Evolutionary conservation across 495 filamentous ascomycete species (phyloP).

Genomic region (Astrothelium subdiscretum): DNA sequence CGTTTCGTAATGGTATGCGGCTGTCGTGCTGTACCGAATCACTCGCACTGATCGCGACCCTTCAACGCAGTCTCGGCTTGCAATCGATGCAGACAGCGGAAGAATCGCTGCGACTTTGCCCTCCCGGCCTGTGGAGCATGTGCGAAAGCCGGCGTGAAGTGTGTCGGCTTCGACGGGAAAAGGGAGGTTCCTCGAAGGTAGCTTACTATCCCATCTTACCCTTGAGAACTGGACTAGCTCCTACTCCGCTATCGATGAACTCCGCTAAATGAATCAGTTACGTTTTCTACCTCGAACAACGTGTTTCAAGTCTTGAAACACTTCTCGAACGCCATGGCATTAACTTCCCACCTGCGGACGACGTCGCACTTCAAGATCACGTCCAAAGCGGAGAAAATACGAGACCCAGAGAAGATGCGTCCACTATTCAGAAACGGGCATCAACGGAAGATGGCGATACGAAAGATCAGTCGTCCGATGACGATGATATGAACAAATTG

Average conservation of each 20-base stretch:
- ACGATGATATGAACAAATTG: conserved; percentile 38
- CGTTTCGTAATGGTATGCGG: not conserved
- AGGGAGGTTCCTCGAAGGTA: conserved; percentile 62
- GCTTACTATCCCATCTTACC: conserved; percentile 61
- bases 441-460: not conserved
- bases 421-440: not conserved
- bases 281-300: conserved; percentile 84
- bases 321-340: conserved; percentile 60
- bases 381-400: conserved; percentile 34
- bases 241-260: not conserved
- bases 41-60: conserved; percentile 5
- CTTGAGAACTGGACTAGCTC: not conserved
- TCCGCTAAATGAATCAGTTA: conserved; percentile 47
- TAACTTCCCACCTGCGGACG: conserved; percentile 59
- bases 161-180: conserved; percentile 69
- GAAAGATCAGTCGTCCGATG: not conserved
- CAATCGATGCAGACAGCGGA: conserved; percentile 81
- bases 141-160: conserved; percentile 69
- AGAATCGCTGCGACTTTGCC: conserved; percentile 89
- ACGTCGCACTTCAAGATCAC: conserved; percentile 50
- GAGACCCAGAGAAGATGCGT: not conserved
- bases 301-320: conserved; percentile 73
- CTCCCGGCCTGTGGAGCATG: conserved; percentile 83
- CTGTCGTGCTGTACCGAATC: not conserved
- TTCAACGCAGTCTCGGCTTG: conserved; percentile 95